These are phyloP conservation scores for Anthostomella pinea DNA, from an alignment of 2,329 filamentous ascomycete genomes.

Conservation along the genomic window DNA sequence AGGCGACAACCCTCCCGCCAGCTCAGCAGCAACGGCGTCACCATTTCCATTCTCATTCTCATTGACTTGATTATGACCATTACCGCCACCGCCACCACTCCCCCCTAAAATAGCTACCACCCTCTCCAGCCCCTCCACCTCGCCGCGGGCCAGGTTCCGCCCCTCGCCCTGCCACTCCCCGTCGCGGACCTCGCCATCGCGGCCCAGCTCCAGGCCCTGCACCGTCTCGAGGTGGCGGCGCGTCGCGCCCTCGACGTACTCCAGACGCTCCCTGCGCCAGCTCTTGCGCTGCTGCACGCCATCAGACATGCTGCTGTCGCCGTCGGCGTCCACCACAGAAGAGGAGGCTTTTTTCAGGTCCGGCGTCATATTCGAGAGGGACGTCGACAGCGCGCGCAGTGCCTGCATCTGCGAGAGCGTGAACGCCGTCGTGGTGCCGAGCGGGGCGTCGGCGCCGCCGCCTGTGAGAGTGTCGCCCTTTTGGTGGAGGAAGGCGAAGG, in stretches of 20 bases:
- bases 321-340: conserved; percentile 26
- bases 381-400: conserved; percentile 62
- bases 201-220: conserved; percentile 63
- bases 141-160: conserved; percentile 45
- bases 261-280: conserved; percentile 67
- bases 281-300: conserved; percentile 35
- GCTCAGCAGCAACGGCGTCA: neutral
- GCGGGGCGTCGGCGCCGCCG: conserved; percentile 50
- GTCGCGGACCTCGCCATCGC: conserved; percentile 59
- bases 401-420: conserved; percentile 80
- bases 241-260: conserved; percentile 82
- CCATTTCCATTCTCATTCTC: no score
- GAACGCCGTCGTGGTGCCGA: conserved; percentile 73
- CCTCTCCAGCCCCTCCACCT: conserved; percentile 57
- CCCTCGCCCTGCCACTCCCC: conserved; percentile 62
- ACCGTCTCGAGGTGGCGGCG: conserved; percentile 70
- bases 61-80: neutral
- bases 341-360: conserved; percentile 44
- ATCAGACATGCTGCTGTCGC: no score
- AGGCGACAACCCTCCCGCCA: conserved; percentile 5
- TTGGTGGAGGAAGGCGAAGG: conserved; percentile 58
- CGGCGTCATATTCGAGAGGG: conserved; percentile 63
- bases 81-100: conserved; percentile 13
- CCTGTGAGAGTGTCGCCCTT: conserved; percentile 49
- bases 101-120: conserved; percentile 45